These are phyloP conservation scores for Cephaloascus albidus DNA, from an alignment of 805 yeast species.

Conservation along the genomic window DNA sequence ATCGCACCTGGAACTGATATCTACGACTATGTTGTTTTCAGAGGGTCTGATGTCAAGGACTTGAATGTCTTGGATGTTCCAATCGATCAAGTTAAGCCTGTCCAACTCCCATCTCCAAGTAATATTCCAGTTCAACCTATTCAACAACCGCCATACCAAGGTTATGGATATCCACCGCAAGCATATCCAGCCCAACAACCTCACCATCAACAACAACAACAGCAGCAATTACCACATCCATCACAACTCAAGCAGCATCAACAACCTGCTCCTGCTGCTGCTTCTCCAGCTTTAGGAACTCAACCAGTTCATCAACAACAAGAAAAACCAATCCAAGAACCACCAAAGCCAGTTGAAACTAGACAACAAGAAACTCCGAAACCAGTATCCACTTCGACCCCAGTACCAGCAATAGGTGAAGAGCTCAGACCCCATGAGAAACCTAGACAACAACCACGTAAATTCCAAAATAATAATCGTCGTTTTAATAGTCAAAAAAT, in stretches of 20 bases:
- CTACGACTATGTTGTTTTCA: constrained; percentile 71
- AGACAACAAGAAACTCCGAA: not conserved
- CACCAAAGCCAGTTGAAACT: not conserved
- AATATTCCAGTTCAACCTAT: constrained; percentile 1
- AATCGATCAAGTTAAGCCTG: constrained; percentile 54
- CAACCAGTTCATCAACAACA: not conserved
- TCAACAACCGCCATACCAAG: constrained; percentile 5
- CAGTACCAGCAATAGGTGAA: not conserved
- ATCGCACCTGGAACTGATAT: constrained; percentile 60
- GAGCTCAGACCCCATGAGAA: constrained; percentile 1
- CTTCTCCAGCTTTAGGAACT: not conserved
- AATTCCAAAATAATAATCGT: constrained; percentile 3
- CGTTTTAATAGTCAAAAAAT: constrained; percentile 7
- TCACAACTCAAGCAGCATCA: constrained; percentile 1
- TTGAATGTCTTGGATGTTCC: constrained; percentile 73
- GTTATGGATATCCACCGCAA: constrained; percentile 1
- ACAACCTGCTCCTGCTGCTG: constrained; percentile 1
- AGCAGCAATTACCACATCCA: constrained; percentile 1
- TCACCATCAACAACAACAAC: constrained; percentile 3
- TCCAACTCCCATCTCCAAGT: constrained; percentile 12
- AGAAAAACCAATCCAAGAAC: not conserved
- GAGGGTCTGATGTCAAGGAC: constrained; percentile 90
- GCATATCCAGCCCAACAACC: constrained; percentile 4
- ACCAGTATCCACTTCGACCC: not conserved
- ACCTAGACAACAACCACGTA: constrained; percentile 7